These are phyloP conservation scores for Aegle marmelos DNA, from an alignment of 345 rosid genomes.

Conservation along the genomic window DNA sequence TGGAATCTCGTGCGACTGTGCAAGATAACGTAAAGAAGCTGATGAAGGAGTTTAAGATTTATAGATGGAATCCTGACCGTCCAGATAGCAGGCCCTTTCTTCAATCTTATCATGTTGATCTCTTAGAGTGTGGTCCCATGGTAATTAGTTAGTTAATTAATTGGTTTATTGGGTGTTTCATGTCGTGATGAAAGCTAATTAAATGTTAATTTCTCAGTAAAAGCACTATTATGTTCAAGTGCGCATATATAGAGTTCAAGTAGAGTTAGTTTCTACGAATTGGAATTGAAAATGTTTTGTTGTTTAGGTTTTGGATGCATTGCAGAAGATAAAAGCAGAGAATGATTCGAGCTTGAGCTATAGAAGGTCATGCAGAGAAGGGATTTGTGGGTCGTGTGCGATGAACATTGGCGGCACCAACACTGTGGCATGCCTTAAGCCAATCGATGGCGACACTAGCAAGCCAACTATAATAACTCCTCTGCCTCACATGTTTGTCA, in stretches of 20 bases:
- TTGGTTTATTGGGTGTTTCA: neutral
- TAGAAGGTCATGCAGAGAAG: constrained; percentile 72
- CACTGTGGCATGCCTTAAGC: constrained; percentile 67
- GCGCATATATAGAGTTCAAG: neutral
- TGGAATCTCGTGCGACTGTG: constrained; percentile 26
- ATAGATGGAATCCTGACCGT: constrained; percentile 57
- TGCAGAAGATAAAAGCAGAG: constrained; percentile 71
- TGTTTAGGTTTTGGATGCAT: constrained; percentile 57
- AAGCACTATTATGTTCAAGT: neutral
- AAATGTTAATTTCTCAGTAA: neutral
- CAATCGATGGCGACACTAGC: constrained; percentile 41
- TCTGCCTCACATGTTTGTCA: constrained; percentile 63
- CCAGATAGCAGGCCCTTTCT: constrained; percentile 56
- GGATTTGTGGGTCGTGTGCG: constrained; percentile 71
- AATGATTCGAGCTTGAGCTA: constrained; percentile 56
- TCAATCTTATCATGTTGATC: constrained; percentile 52
- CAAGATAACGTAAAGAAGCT: constrained; percentile 18
- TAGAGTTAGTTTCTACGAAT: too few relatives aligned
- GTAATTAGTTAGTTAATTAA: constrained; percentile 4
- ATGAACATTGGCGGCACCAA: constrained; percentile 71
- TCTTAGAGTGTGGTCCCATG: constrained; percentile 62
- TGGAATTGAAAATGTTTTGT: neutral
- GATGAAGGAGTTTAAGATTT: constrained; percentile 60
- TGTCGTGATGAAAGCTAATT: neutral
- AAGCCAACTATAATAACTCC: constrained; percentile 58